Base-by-base conservation (phyloP, 345 rosid genomes). In the Linum lewisii region DNA sequence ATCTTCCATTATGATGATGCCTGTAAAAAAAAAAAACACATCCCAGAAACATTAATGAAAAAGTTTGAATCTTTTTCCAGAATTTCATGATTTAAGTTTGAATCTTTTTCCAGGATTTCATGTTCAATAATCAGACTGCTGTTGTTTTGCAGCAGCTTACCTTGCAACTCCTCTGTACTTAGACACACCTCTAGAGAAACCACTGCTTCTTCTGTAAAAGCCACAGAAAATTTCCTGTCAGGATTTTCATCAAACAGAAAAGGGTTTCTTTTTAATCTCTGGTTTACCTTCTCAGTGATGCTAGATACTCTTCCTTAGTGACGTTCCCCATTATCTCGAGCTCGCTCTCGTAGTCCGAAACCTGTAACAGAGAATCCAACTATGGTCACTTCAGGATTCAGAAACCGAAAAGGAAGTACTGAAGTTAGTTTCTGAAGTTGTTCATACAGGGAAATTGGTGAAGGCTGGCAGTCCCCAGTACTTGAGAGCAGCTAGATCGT, bases 1-100 rank as follows among this genome's bases (percentile, higher is more conserved):
- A 86, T 69, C 94, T 77, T 34, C 94, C 90, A 72, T 86, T 82
- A 24, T 86, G 94, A 57, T 86, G 86, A 64, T 84, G 90, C 74
- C 86, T 84, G 75, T 60, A 47, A 24, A 32, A 21, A n/a, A 5
- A 54, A 47, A 24, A 32, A 21, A n/a, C 34, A 54, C 32, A 60
- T n/a, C 13, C 47, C 9, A 16, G 4, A 29, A 11, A 42, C 14
- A 4, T 42, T 42, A 42, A 4, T 16, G 15, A 25, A 59, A 1
- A 59, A 1, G 4, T 34, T 7, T 8, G 34, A 29, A 29, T 21
- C 21, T 45, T 22, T n/a, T 60, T 24, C 21, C 21, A 53, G n/a
- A 61, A 42, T 51, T 20, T 37, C 52, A 9, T 15, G 7, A 19
- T n/a, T n/a, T n/a, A 59, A 1, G 4, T 34, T 7, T 8, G 34